Base-by-base conservation (phyloP, 345 rosid genomes). In the Gossypium turneri region DNA sequence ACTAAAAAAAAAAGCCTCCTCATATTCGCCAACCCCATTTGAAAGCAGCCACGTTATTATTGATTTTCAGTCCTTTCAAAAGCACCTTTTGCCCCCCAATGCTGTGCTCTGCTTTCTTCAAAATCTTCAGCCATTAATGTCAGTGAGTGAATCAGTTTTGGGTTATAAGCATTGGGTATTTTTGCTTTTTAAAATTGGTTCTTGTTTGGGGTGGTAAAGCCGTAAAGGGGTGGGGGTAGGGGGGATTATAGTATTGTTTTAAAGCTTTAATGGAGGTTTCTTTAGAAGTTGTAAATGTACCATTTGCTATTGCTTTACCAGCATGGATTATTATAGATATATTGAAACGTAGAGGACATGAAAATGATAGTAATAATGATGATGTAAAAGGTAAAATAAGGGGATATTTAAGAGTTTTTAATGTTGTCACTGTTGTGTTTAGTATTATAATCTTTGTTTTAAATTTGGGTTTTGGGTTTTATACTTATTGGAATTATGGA, bases 401-500 rank as follows among this genome's bases (percentile, higher is more conserved):
- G 7, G 50, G 70, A 24, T 53, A 17, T 34, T 51, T 67, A 1
- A 9, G 44, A 3, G 20, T 71, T 47, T 79, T 48, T 22, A 52
- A 55, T 10, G 15, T 19, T 20, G 43, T 75, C 22, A 69, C 75
- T 67, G 71, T 82, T 56, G 55, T 85, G 16, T 80, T 73, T 60
- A 87, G 60, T 78, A 45, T 81, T 50, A 24, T 75, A n/a, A 73
- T 89, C 68, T 80, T 73, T 10, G 2, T 60, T 22, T 29, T 81
- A 12, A 67, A 84, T 70, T 16, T 86, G 71, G 80, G 81, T 62
- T 83, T 84, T 73, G 79, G 86, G 67, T 56, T 82, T 56, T 75
- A 56, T 70, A 81, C 67, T 68, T 85, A 69, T 25, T 85, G 84
- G 85, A 72, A 55, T 19, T 58, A 0, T 56, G 3, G 73, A 38